Percentiles rank a stretch among this genome's conserved stretches.
These are phyloP conservation scores for Penicillium malachiteum DNA, from an alignment of 495 filamentous ascomycete species.

Conservation along the genomic window DNA sequence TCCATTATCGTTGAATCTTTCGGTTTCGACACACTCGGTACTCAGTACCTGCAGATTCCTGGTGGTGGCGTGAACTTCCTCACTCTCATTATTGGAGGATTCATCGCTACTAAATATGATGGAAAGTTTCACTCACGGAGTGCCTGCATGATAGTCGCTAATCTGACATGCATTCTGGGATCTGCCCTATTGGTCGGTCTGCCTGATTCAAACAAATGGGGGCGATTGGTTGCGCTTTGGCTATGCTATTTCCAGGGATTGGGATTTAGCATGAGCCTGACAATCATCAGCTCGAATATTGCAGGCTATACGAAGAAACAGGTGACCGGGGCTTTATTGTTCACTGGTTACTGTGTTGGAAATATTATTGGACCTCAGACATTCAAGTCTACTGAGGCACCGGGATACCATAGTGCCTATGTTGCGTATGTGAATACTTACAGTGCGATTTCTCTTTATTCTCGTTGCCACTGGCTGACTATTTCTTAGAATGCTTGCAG, in stretches of 20 bases:
- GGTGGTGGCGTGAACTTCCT: conserved; percentile 44
- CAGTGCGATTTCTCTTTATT: background rate
- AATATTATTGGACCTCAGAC: conserved; percentile 55
- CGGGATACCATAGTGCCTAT: conserved; percentile 55
- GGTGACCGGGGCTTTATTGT: conserved; percentile 50
- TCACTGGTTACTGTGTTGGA: conserved; percentile 38
- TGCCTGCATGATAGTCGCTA: conserved; percentile 37
- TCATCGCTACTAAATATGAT: conserved; percentile 42
- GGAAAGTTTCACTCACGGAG: conserved; percentile 30
- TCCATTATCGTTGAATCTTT: conserved; percentile 52
- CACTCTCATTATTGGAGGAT: conserved; percentile 32
- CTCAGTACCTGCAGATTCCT: conserved; percentile 54
- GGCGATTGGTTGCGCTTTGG: conserved; percentile 53
- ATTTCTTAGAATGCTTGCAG: conserved; percentile 45
- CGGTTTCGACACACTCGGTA: conserved; percentile 54
- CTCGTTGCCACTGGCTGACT: background rate
- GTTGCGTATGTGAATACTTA: conserved; percentile 36
- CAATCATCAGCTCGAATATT: conserved; percentile 44
- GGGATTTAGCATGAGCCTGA: conserved; percentile 50
- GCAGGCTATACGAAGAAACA: conserved; percentile 59
- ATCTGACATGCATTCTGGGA: conserved; percentile 57
- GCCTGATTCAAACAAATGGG: conserved; percentile 51
- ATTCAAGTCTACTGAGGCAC: conserved; percentile 51
- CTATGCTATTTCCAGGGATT: conserved; percentile 53
- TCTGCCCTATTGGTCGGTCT: conserved; percentile 53